These are phyloP conservation scores for Trichoderma breve DNA, from an alignment of 2,329 filamentous ascomycete genomes.

Conservation along the genomic window DNA sequence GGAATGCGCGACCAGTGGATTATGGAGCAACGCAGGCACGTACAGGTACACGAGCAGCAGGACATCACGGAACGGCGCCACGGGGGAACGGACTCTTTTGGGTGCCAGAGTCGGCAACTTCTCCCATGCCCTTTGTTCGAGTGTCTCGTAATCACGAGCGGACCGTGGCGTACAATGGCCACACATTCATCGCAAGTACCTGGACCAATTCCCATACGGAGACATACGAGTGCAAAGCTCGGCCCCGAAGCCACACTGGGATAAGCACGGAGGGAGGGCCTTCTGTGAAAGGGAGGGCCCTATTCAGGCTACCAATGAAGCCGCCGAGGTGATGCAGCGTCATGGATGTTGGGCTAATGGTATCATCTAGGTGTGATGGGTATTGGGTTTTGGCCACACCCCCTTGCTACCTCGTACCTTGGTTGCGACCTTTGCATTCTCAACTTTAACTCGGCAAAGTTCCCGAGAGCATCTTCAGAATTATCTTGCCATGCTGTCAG, in stretches of 20 bases:
- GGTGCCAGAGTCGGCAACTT: not conserved
- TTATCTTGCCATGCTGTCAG: not conserved
- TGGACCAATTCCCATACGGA: not conserved
- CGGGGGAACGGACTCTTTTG: not conserved
- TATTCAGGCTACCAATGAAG: not conserved
- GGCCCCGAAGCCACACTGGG: constrained; percentile 5
- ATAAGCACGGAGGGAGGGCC: not conserved
- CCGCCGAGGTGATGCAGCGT: not conserved
- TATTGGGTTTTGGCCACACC: not conserved
- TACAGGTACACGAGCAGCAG: not conserved
- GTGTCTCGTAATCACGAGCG: not conserved
- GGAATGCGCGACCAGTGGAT: not conserved
- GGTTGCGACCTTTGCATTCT: not conserved
- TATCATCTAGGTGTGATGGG: not conserved
- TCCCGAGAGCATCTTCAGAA: not conserved
- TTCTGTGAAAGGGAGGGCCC: not conserved
- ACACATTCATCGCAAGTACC: not conserved
- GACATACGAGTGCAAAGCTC: not conserved
- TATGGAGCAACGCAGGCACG: constrained; percentile 3
- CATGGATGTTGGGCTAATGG: constrained; percentile 7
- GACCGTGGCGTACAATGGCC: not conserved
- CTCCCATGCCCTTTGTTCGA: not conserved
- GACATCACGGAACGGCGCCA: not conserved
- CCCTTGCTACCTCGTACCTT: not conserved
- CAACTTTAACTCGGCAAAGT: not conserved